These are phyloP conservation scores for Ramaria sp. DNA, from an alignment of 768 basidiomycete genomes.

Conservation along the genomic window DNA sequence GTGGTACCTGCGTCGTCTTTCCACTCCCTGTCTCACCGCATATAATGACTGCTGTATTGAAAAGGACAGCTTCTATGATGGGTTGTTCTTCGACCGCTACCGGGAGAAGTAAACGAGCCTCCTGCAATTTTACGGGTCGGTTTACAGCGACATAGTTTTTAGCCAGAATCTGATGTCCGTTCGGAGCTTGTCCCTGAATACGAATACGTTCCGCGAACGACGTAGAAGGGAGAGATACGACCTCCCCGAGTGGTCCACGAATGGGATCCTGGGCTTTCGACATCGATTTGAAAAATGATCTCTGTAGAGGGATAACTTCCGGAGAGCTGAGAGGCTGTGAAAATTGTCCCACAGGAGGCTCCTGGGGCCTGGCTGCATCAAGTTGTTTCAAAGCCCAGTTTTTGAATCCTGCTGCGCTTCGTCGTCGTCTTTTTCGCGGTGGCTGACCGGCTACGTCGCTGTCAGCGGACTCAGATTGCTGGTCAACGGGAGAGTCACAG, in stretches of 20 bases:
- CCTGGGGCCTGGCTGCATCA: conserved; percentile 34
- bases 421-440: conserved; percentile 16
- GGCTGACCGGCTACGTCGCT: conserved; percentile 9
- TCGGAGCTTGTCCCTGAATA: conserved; percentile 7
- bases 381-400: conserved; percentile 82
- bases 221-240: conserved; percentile 54
- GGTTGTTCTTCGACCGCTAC: conserved; percentile 89
- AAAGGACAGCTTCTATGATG: conserved; percentile 83
- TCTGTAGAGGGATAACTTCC: background rate
- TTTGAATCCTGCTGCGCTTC: conserved; percentile 51
- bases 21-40: conserved; percentile 96
- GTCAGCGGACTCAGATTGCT: conserved; percentile 6
- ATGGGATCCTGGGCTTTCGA: conserved; percentile 25
- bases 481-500: conserved; percentile 12
- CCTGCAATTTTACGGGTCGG: conserved; percentile 63
- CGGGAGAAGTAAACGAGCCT: conserved; percentile 69
- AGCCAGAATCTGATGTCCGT: conserved; percentile 8
- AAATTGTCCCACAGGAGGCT: conserved; percentile 17
- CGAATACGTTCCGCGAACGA: conserved; percentile 45
- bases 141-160: conserved; percentile 41
- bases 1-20: conserved; percentile 97
- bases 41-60: conserved; percentile 80
- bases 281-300: conserved; percentile 6
- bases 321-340: conserved; percentile 10
- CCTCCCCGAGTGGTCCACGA: conserved; percentile 75